Evolutionary conservation across 805 yeast genomes (phyloP).

Genomic region (Barnettozyma sp.): DNA sequence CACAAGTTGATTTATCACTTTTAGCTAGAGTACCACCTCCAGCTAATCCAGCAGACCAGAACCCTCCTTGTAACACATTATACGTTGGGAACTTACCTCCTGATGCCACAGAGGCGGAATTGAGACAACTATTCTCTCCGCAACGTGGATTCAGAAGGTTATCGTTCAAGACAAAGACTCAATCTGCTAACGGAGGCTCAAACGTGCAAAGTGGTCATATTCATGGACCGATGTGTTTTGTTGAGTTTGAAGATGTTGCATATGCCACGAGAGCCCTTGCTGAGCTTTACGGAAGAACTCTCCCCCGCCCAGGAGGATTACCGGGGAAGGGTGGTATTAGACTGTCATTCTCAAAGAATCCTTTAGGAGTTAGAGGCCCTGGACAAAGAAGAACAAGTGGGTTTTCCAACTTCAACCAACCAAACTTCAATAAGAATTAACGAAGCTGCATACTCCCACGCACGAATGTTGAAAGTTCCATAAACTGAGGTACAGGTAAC

Average conservation of each 20-base stretch:
- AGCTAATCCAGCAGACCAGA: conserved; percentile 97
- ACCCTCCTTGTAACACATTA: conserved; percentile 96
- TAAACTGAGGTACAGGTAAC: too few relatives aligned
- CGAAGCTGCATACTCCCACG: neutral
- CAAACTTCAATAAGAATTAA: conserved; percentile 7
- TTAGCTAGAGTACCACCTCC: conserved; percentile 82
- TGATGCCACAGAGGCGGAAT: conserved; percentile 90
- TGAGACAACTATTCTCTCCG: conserved; percentile 77
- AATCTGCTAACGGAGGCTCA: conserved; percentile 30
- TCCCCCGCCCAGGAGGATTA: conserved; percentile 69
- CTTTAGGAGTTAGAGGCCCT: conserved; percentile 89
- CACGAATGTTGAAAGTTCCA: too few relatives aligned
- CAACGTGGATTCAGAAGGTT: conserved; percentile 91
- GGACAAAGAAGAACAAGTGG: conserved; percentile 37
- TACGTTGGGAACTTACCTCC: conserved; percentile 97
- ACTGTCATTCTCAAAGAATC: conserved; percentile 90
- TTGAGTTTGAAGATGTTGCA: conserved; percentile 93
- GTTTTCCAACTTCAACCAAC: conserved; percentile 13
- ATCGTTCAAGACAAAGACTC: conserved; percentile 76
- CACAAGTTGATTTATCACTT: conserved; percentile 57
- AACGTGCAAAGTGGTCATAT: conserved; percentile 30
- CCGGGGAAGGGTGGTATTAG: conserved; percentile 90
- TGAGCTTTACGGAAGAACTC: conserved; percentile 85
- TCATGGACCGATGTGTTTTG: conserved; percentile 99
- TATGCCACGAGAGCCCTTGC: conserved; percentile 92